Conservation (phyloP, 2,329 filamentous ascomycete species). For the Arachnomyces sp. region DNA sequence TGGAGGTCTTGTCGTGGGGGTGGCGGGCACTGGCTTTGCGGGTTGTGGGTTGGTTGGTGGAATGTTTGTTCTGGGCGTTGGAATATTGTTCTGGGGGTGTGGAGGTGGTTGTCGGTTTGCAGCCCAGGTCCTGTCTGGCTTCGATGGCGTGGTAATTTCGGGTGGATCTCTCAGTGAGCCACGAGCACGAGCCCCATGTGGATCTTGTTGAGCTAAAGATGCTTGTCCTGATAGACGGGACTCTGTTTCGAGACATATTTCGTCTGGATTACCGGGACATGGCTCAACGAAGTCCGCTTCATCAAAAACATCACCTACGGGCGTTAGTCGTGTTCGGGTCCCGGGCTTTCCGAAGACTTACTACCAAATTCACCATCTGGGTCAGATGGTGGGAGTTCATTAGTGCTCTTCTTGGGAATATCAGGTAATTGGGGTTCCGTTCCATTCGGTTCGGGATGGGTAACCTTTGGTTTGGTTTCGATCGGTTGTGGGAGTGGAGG, state of each 20-base stretch:
- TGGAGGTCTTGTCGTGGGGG: slow-evolving; percentile 9
- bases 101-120: slow-evolving; percentile 16
- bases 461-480: slow-evolving; percentile 5
- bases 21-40: slow-evolving; percentile 4
- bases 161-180: not conserved
- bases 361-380: slow-evolving; percentile 38
- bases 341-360: slow-evolving; percentile 15
- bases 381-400: slow-evolving; percentile 26
- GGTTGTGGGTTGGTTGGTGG: slow-evolving; percentile 2
- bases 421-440: slow-evolving; percentile 32
- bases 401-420: slow-evolving; percentile 23
- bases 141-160: slow-evolving; percentile 26
- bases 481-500: slow-evolving; percentile 17
- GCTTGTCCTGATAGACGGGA: slow-evolving; percentile 20
- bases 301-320: slow-evolving; percentile 57
- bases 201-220: slow-evolving; percentile 16
- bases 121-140: slow-evolving; percentile 23
- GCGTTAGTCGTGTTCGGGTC: not conserved
- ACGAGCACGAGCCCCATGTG: slow-evolving; percentile 5
- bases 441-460: slow-evolving; percentile 41
- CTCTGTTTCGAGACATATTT: slow-evolving; percentile 53
- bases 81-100: slow-evolving; percentile 11
- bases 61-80: slow-evolving; percentile 3
- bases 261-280: slow-evolving; percentile 66
- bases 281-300: slow-evolving; percentile 67